Percentiles rank a stretch among this genome's conserved stretches.
These are phyloP conservation scores for Mediolabrus comicus DNA, from an alignment of 108 stramenopile genomes.

Conservation along the genomic window DNA sequence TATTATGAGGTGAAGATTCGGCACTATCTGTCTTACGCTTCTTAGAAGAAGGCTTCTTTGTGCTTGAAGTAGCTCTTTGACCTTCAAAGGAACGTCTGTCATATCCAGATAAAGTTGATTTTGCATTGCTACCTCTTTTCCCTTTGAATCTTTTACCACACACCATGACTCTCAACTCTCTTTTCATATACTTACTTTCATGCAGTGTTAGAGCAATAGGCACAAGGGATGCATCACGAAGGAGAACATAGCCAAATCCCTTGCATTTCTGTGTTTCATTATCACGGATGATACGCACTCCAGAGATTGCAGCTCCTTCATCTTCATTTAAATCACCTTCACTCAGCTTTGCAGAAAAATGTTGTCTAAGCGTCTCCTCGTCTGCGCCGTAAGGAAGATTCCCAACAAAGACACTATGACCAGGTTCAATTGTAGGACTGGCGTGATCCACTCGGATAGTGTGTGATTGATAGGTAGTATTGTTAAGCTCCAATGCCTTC, in stretches of 20 bases:
- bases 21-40: conserved; percentile 47
- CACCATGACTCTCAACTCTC: conserved; percentile 66
- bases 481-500: conserved; percentile 71
- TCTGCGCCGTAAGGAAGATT: conserved; percentile 75
- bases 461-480: conserved; percentile 60
- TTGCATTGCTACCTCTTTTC: conserved; percentile 17
- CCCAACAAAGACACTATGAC: conserved; percentile 76
- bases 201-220: conserved; percentile 66
- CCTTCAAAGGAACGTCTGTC: conserved; percentile 26
- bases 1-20: conserved; percentile 7
- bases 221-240: conserved; percentile 57
- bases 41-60: conserved; percentile 41
- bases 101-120: not conserved
- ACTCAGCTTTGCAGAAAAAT: conserved; percentile 51
- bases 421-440: conserved; percentile 52
- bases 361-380: conserved; percentile 61
- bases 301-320: conserved; percentile 50
- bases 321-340: conserved; percentile 31
- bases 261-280: conserved; percentile 74
- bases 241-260: conserved; percentile 81
- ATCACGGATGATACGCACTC: conserved; percentile 79
- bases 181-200: conserved; percentile 62
- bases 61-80: conserved; percentile 22
- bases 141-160: conserved; percentile 80
- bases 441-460: conserved; percentile 44